Base-by-base conservation (phyloP, 129 eudicot genomes). In the Chrysanthemum seticuspe region DNA sequence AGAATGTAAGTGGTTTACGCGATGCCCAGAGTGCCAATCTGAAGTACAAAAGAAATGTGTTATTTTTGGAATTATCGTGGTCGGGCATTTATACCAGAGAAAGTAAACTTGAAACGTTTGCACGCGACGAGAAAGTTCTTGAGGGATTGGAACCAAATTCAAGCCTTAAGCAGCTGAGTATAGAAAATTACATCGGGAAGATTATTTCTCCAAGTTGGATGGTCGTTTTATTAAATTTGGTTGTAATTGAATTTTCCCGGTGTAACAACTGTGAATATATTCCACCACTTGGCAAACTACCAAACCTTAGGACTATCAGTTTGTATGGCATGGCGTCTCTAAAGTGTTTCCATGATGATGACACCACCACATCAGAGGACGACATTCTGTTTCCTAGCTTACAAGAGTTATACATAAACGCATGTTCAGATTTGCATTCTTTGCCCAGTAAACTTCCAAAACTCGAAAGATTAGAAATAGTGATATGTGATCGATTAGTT, bases 131-230 rank as follows among this genome's bases (percentile, higher is more conserved):
- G 54, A 11, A 74, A 15, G 57, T 74, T 36, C 47, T 74, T 1
- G 78, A 74, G 55, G 65, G 72, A 64, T 36, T 74, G 6, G 72
- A 74, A 65, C 78, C 78, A 13, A 53, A 65, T 74, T 18, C 45
- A 4, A 64, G 65, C 25, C 72, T 74, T 54, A 36, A 21, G 25
- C 27, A 52, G 14, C 5, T 74, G 27, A 0, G 21, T 11, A 19
- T 74, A 34, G 1, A 13, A 6, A 0, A 0, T 0, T 19, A 54
- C 47, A 36, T 8, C n/a, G 72, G 72, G 4, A 74, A 2, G 3
- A 11, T 3, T 45, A 4, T 74, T 36, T 65, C 25, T 36, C 55
- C 78, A 11, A 54, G 72, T 40, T 74, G 78, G 72, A 64, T 71
- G 56, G 57, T 13, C 2, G 49, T 6, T 58, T 71, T 71, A 21